These are phyloP conservation scores for Albifimbria verrucaria DNA, from an alignment of 2,329 filamentous ascomycete species.

Conservation along the genomic window DNA sequence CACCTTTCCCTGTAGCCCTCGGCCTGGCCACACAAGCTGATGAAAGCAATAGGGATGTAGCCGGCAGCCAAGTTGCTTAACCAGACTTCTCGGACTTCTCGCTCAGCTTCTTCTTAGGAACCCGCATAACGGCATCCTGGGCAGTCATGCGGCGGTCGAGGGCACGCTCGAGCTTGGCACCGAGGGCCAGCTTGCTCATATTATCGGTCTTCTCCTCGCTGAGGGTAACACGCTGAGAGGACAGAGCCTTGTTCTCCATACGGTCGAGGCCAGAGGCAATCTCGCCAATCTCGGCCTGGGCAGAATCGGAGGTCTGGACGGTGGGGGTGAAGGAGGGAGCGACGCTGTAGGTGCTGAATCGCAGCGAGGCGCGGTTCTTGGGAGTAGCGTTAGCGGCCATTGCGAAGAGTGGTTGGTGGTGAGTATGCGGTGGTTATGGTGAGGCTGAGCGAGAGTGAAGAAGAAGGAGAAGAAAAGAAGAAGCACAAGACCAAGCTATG, in stretches of 20 bases:
- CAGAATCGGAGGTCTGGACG: conserved; percentile 50
- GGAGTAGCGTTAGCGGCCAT: conserved; percentile 14
- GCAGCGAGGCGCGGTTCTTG: conserved; percentile 52
- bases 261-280: conserved; percentile 79
- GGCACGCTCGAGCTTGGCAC: conserved; percentile 86
- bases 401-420: conserved; percentile 5
- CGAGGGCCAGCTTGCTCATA: conserved; percentile 80
- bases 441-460: conserved; percentile 2
- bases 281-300: conserved; percentile 57
- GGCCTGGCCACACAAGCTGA: no score
- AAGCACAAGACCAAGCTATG: neutral
- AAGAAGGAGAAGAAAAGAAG: conserved; percentile 6
- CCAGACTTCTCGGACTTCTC: conserved; percentile 34
- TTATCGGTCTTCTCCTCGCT: conserved; percentile 77
- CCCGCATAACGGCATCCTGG: conserved; percentile 84
- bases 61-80: no score
- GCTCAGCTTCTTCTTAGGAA: conserved; percentile 34
- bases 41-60: no score
- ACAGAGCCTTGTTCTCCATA: conserved; percentile 84
- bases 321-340: conserved; percentile 59
- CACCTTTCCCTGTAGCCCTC: no score
- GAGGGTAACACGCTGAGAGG: conserved; percentile 69
- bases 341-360: conserved; percentile 60
- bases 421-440: conserved; percentile 8
- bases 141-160: conserved; percentile 80